Evolutionary conservation across 2,329 filamentous ascomycete genomes (phyloP), one percentile per base, ranked within the genome.

Genomic region (Pseudogymnoascus sp.): DNA sequence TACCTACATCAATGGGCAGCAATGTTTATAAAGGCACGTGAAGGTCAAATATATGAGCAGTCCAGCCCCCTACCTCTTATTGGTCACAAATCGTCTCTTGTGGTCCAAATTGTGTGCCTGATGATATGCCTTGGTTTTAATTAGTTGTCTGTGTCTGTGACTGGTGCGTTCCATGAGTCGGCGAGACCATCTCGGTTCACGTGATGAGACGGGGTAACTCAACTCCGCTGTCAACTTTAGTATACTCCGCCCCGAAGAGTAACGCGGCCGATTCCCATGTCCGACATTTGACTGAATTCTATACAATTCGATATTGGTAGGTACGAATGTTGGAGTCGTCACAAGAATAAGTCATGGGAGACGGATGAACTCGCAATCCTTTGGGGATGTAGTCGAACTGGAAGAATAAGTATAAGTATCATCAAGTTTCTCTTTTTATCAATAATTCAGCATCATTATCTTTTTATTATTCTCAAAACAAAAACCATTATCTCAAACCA

Each of bases 321-420:
- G 25, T 30, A 52, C 25, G 45, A 30, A 30, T 52, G 25, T 30
- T 30, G 2, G 25, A 52, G 12, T 28, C 4, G n/a, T 30, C 25
- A 11, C 38, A 30, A 52, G 19, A 19, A 5, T 52, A 52, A 30
- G 8, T n/a, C 8, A 19, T 6, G n/a, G 25, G 7, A 52, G n/a
- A 52, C 25, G 45, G 45, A 16, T 33, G 45, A 52, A 52, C 45
- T 33, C 25, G 5, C 45, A n/a, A 30, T 30, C 11, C n/a, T 16
- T 30, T 19, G 9, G 14, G 5, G 25, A 52, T 4, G 9, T 3
- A 1, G 25, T 52, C n/a, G 28, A 52, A 19, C n/a, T 19, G 2
- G 45, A 30, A 52, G n/a, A 52, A 52, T 25, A 52, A 30, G 45
- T 52, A 30, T 52, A 52, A 52, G n/a, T 52, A 52, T 30, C 16